Evolutionary conservation across 805 yeast genomes (phyloP).

Genomic region (Saturnispora hagleri): DNA sequence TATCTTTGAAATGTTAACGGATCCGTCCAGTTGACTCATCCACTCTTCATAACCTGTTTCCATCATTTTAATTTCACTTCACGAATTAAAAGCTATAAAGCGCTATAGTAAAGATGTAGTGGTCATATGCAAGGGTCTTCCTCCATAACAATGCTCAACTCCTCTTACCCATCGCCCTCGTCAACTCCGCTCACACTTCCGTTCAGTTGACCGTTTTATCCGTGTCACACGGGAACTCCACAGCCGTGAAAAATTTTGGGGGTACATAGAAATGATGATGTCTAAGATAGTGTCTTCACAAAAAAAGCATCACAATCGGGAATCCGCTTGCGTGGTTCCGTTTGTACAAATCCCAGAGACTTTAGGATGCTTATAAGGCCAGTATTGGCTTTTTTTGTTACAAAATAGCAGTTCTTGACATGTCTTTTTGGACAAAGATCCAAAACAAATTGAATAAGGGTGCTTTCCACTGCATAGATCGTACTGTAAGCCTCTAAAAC

Average conservation of each 20-base stretch:
- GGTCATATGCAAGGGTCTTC: too few species aligned
- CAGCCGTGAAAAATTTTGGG: not conserved
- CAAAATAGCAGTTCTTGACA: slow-evolving; percentile 37
- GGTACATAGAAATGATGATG: not conserved
- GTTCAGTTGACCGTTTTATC: not conserved
- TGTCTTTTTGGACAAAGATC: slow-evolving; percentile 45
- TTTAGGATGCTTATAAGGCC: not conserved
- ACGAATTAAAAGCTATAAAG: not conserved
- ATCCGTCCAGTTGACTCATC: slow-evolving; percentile 40
- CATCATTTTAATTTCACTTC: not conserved
- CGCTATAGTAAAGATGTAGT: not conserved
- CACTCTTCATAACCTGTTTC: slow-evolving; percentile 28
- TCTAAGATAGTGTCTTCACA: not conserved
- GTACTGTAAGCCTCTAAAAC: slow-evolving; percentile 55
- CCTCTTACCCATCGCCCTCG: not conserved
- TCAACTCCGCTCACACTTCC: not conserved
- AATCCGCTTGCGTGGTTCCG: not conserved
- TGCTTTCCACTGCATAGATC: slow-evolving; percentile 49
- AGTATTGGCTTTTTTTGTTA: slow-evolving; percentile 3
- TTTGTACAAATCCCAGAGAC: slow-evolving; percentile 14
- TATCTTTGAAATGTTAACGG: slow-evolving; percentile 41
- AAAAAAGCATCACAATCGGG: not conserved
- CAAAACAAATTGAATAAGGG: slow-evolving; percentile 47
- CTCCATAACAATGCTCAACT: not conserved
- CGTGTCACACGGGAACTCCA: not conserved